phyloP scores from a whole-genome alignment of 2,329 filamentous ascomycete species.

The Fusarium haematococcum region DNA sequence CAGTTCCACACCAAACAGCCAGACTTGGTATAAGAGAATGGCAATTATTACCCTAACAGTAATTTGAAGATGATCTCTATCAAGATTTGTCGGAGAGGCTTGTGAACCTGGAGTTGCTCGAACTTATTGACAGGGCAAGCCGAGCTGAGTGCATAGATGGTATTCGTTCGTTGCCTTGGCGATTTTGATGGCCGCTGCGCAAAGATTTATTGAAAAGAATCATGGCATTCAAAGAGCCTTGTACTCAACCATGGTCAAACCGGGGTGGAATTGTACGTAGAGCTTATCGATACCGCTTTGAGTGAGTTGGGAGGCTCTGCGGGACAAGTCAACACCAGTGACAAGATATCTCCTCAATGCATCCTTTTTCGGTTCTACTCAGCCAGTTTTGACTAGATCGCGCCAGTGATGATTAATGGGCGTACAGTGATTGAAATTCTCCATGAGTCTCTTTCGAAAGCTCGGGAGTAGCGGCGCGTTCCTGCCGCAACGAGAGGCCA shows the following conservation, averaged over 20 bases:
- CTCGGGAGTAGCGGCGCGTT: neutral
- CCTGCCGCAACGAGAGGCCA: neutral
- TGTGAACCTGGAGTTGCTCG: neutral
- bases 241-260: neutral
- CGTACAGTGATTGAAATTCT: neutral
- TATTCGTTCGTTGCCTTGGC: neutral
- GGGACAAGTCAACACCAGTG: neutral
- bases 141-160: neutral
- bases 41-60: neutral
- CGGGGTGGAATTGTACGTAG: neutral
- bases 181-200: neutral
- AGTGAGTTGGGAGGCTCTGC: neutral
- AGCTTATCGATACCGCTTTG: neutral
- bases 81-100: neutral
- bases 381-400: neutral
- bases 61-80: neutral
- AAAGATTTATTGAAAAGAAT: too few relatives aligned
- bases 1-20: neutral
- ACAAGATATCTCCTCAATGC: neutral
- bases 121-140: neutral
- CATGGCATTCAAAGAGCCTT: neutral
- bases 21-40: neutral
- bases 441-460: neutral
- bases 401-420: neutral
- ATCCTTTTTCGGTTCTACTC: neutral